Evolutionary conservation across 2,329 filamentous ascomycete species (phyloP), one percentile per base, ranked within the genome.

Genomic region (Alternaria ventricosa): DNA sequence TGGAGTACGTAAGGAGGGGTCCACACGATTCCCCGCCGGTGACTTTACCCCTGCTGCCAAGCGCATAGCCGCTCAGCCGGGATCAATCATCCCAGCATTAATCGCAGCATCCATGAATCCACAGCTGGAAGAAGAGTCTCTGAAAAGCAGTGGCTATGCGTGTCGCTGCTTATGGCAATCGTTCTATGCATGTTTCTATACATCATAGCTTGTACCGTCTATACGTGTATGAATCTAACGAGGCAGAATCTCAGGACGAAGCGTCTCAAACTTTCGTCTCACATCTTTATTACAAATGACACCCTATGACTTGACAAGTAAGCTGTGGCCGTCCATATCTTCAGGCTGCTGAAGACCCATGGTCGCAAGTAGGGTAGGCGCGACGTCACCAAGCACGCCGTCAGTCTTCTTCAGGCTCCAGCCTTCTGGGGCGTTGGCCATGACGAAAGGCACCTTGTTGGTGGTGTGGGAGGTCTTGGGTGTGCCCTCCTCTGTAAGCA

Each of bases 381-480:
- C 96, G 33, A 99, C 96, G 77, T 99, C 96, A 64, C 96, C 96
- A 22, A 99, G 87, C n/a, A 99, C 96, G 76, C 94, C 95, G 65
- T 90, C 89, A 61, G 88, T 86, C 84, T 94, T 91, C 86, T 93
- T 90, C 75, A 99, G 84, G 74, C 89, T 93, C 90, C 92, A 97
- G 72, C 92, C 92, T 78, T 92, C 87, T 44, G 96, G 96, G 9
- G 94, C 94, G 80, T 98, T 99, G 79, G 94, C 93, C 94, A 99
- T 97, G 82, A 98, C 89, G 79, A 99, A 95, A 10, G 96, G 96
- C 57, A 99, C 96, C 82, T 96, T 96, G 88, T 99, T 99, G 71
- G 92, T 94, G 49, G 96, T 99, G 86, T 99, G 96, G 55, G 92
- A 95, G 9, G 96, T 99, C 89, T 99, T 99, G 74, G 96, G 96